Conservation (phyloP, 371 early-diverging fungal species). For the Mortierella sp. region DNA sequence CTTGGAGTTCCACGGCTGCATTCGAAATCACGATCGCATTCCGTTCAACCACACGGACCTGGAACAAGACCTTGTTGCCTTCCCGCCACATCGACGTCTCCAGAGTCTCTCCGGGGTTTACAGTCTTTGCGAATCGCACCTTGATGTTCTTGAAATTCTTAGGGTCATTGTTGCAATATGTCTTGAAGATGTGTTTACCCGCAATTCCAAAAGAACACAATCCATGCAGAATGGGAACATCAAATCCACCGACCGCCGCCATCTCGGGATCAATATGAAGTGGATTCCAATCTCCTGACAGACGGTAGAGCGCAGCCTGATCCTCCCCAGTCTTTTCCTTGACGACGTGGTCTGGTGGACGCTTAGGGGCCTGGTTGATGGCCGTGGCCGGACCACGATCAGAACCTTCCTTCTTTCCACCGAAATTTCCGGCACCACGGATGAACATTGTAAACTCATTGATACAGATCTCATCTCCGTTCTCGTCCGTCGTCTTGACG, state of each 20-base stretch:
- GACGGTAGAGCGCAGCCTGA: conserved; percentile 96
- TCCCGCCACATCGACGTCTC: conserved; percentile 97
- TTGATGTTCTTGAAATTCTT: conserved; percentile 85
- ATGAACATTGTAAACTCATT: conserved; percentile 93
- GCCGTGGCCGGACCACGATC: conserved; percentile 87
- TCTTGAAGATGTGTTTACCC: conserved; percentile 86
- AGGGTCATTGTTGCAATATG: conserved; percentile 79
- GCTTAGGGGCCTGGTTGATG: conserved; percentile 77
- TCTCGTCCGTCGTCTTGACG: conserved; percentile 79
- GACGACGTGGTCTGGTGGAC: conserved; percentile 85
- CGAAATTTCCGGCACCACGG: conserved; percentile 92
- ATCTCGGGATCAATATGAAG: conserved; percentile 97
- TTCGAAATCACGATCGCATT: conserved; percentile 87
- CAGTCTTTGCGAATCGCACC: conserved; percentile 91
- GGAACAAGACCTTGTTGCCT: conserved; percentile 89
- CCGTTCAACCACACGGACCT: conserved; percentile 92
- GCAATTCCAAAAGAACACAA: conserved; percentile 94
- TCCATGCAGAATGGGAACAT: conserved; percentile 96
- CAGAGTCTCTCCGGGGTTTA: conserved; percentile 97
- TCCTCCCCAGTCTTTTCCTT: conserved; percentile 88
- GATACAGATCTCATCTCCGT: conserved; percentile 80
- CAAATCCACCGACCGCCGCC: conserved; percentile 94
- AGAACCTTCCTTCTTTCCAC: conserved; percentile 77
- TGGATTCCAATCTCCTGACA: conserved; percentile 90
- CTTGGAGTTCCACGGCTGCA: conserved; percentile 83